These are phyloP conservation scores for Claviceps maximensis DNA, from an alignment of 2,329 filamentous ascomycete genomes.

Conservation along the genomic window DNA sequence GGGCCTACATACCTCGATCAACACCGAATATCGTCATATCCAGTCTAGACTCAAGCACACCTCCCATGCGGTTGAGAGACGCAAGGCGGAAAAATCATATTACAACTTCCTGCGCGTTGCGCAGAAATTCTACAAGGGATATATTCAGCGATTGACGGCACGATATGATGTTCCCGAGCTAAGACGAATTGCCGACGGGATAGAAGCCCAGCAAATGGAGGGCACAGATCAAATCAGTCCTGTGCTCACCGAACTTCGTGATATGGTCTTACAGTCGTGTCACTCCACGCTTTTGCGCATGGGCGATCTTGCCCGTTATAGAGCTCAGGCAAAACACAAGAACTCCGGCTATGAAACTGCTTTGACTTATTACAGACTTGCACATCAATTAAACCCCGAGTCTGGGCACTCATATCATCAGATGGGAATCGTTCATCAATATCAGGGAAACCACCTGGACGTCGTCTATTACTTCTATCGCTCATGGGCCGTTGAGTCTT, in stretches of 20 bases:
- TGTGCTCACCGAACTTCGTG: constrained; percentile 36
- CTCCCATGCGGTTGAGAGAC: constrained; percentile 46
- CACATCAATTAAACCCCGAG: constrained; percentile 61
- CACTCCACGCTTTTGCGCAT: constrained; percentile 75
- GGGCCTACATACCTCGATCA: constrained; percentile 65
- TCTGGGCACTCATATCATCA: constrained; percentile 83
- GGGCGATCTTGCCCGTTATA: constrained; percentile 82
- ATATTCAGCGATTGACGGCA: constrained; percentile 62
- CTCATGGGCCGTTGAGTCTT: constrained; percentile 59
- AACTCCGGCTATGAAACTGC: constrained; percentile 67
- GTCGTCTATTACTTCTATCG: constrained; percentile 85
- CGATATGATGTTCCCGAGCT: constrained; percentile 42
- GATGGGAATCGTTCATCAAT: constrained; percentile 71
- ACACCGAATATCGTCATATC: constrained; percentile 61
- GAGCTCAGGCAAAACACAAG: constrained; percentile 59
- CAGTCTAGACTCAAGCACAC: constrained; percentile 41
- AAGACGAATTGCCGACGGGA: constrained; percentile 26
- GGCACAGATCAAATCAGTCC: constrained; percentile 30
- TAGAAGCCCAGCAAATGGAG: constrained; percentile 29
- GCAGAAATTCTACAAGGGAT: constrained; percentile 78
- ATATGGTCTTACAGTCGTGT: constrained; percentile 58
- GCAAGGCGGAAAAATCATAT: constrained; percentile 74
- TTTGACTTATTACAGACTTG: constrained; percentile 72
- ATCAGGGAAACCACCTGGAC: constrained; percentile 66
- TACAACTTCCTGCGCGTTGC: constrained; percentile 74